Conservation (phyloP, 225 moss, liverwort and hornwort species). For the Asterella californica region DNA sequence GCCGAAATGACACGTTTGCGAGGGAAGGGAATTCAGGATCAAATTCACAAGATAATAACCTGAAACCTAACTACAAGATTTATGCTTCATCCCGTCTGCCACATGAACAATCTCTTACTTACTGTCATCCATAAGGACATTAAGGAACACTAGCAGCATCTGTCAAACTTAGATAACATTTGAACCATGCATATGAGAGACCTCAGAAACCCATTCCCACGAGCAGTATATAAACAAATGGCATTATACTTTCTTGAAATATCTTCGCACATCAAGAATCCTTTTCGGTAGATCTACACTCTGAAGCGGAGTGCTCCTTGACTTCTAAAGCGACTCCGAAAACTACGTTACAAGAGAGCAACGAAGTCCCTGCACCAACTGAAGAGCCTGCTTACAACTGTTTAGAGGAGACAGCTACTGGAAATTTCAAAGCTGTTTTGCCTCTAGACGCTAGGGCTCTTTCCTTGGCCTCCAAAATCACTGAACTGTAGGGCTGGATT, state of each 20-base stretch:
- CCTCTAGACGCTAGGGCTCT: slow-evolving; percentile 23
- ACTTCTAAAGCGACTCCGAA: background rate
- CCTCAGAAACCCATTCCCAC: too few relatives aligned
- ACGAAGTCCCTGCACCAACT: background rate
- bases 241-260: background rate
- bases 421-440: slow-evolving; percentile 27
- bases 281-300: background rate
- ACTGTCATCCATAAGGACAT: too few relatives aligned
- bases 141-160: too few relatives aligned
- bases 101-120: too few relatives aligned
- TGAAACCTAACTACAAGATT: too few relatives aligned
- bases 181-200: too few relatives aligned
- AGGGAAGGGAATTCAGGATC: too few relatives aligned
- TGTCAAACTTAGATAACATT: too few relatives aligned
- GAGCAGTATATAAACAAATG: too few relatives aligned
- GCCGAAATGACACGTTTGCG: too few relatives aligned
- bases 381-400: background rate
- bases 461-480: slow-evolving; percentile 32
- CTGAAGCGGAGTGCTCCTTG: background rate
- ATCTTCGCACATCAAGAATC: background rate
- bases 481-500: slow-evolving; percentile 32
- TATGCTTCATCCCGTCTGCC: too few relatives aligned
- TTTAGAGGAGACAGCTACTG: slow-evolving; percentile 17
- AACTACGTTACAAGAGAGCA: slow-evolving; percentile 2
- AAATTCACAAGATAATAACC: too few relatives aligned